Base-by-base conservation (phyloP, 2,329 filamentous ascomycete genomes). In the Alternaria sp. region DNA sequence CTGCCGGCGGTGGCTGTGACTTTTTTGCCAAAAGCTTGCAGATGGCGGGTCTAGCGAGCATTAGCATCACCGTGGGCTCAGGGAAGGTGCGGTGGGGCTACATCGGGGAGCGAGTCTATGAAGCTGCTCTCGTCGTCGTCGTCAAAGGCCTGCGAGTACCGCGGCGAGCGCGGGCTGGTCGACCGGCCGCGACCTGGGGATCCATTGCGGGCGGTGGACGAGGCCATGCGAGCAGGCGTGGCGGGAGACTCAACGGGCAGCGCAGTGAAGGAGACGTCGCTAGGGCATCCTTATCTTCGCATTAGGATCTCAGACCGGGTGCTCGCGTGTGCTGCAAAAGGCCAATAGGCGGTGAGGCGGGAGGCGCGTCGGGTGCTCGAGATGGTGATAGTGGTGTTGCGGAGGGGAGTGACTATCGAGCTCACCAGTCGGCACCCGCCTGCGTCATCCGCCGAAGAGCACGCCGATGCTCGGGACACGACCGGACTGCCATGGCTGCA, bases 11-110 rank as follows among this genome's bases (percentile, higher is more conserved):
- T 98, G 26, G 93, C 93, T 28, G 94, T 96, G 67, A 98, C 93
- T 82, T 97, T 99, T 77, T 95, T 90, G 70, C 93, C 89, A 81
- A 99, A 97, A 59, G 93, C 92, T 83, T 97, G 94, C 73, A 98
- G 84, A 68, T 96, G 92, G 73, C 93, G 91, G 59, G 93, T 89
- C 93, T 97, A 71, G 61, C 47, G 55, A 60, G 57, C 40, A 62
- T 75, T 64, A 75, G 70, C 66, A 68, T 63, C 59, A 54, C 58
- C 15, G 44, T 32, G 30, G 25, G 50, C 30, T 25, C 36, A 23
- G 28, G 32, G 49, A 50, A 32, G 47, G 10, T 36, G 40, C 56
- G 52, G 56, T 43, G 19, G 57, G 55, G 49, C 61, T 71, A 79
- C 75, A 68, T 78, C 76, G 45, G 76, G 73, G 30, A 78, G 70